Evolutionary conservation across 257 asterid species (phyloP).

Genomic region (Anisodus acutangulus): DNA sequence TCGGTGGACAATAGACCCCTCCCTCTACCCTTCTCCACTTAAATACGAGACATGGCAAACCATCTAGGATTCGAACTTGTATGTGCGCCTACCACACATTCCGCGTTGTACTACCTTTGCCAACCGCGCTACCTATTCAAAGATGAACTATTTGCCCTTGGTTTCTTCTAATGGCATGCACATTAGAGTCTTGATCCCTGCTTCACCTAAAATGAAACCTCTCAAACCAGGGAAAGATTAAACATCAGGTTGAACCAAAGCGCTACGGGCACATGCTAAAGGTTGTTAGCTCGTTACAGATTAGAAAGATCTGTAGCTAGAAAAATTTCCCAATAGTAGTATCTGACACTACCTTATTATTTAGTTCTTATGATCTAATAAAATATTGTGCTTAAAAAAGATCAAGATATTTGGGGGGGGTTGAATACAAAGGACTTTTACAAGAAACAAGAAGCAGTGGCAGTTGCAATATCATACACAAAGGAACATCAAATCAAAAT

Average conservation of each 20-base stretch:
- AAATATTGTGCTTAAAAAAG: neutral
- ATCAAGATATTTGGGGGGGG: neutral
- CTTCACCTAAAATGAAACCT: too few relatives aligned
- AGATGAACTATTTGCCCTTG: neutral
- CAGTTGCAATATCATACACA: slow-evolving; percentile 27
- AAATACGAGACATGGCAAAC: neutral
- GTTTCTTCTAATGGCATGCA: neutral
- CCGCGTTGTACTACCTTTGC: neutral
- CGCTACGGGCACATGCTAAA: too few relatives aligned
- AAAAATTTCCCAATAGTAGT: neutral
- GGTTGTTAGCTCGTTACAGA: too few relatives aligned
- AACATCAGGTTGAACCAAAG: too few relatives aligned
- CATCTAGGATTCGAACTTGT: neutral
- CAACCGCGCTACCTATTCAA: neutral
- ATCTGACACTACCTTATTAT: neutral
- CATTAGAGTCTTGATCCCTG: too few relatives aligned
- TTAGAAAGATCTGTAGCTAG: neutral
- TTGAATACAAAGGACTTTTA: neutral
- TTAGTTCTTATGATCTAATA: neutral
- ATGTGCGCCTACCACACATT: neutral
- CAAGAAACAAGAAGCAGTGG: neutral
- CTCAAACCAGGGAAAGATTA: too few relatives aligned
- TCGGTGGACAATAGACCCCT: neutral
- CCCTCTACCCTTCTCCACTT: neutral
- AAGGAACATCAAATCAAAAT: slow-evolving; percentile 13